Base-by-base conservation (phyloP, 768 basidiomycete species). In the Crucibulum laeve region DNA sequence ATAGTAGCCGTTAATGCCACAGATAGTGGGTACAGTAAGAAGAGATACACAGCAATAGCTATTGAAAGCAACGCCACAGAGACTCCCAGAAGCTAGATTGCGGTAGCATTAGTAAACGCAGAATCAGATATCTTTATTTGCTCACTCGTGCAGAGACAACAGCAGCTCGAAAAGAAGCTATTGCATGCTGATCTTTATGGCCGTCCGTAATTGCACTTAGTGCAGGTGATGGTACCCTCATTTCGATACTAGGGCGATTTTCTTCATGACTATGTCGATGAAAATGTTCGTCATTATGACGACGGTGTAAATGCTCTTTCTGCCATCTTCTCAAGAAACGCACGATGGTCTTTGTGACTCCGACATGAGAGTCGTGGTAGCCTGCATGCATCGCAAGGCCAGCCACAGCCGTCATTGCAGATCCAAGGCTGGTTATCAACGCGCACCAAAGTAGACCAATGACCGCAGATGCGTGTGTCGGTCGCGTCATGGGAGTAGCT, bases 341-440 rank as follows among this genome's bases (percentile, higher is more conserved):
- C 3, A 43, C 35, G n/a, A 47, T 47, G 17, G 26, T 43, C 22
- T 47, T 38, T 2, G 46, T 47, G 2, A 47, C 23, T 17, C 46
- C 46, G 3, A 47, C 46, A 32, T 47, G 46, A 10, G 34, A 22
- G 22, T 47, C 42, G 36, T 47, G 46, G 14, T 47, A 47, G n/a
- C 46, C 46, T 4, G 42, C 42, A 11, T 43, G 41, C 35, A 47
- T 37, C 7, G 46, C 41, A 18, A 47, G 46, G 13, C 46, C 46
- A 17, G 42, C 34, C 7, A 47, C 46, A 7, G 46, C 46, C 8
- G 35, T 47, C 46, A 47, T 47, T 8, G 46, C 38, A 8, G 46
- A 47, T 11, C 46, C 46, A 17, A 47, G 46, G 24, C 46, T 47
- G 5, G 46, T 47, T 8, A 47, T 11, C 33, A 47, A 19, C 14